A percentile compares a stretch with the other conserved stretches of the same genome.
Evolutionary conservation across 1,284 basidiomycete genomes (phyloP).

Genomic region (Agroathelia rolfsii): DNA sequence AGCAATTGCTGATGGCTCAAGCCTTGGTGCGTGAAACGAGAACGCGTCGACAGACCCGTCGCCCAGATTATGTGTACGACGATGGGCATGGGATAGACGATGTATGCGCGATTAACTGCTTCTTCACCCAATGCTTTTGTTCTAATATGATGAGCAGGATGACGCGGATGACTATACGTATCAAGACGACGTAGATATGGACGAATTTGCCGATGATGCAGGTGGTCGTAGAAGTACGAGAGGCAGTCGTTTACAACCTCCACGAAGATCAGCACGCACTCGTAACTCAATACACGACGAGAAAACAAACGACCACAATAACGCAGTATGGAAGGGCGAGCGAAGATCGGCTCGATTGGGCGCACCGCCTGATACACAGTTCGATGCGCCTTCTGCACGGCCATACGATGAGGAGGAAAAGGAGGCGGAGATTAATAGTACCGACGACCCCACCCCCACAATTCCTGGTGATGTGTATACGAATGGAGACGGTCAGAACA

Average conservation of each 20-base stretch:
- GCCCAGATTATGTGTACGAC: conserved; percentile 70
- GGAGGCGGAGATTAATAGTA: conserved; percentile 47
- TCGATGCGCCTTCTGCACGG: conserved; percentile 48
- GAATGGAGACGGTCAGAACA: conserved; percentile 21
- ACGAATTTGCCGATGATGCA: conserved; percentile 34
- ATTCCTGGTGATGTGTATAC: conserved; percentile 25
- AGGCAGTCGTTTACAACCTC: conserved; percentile 29
- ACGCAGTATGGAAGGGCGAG: conserved; percentile 62
- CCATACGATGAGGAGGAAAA: conserved; percentile 67
- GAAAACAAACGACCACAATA: conserved; percentile 41
- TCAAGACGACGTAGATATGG: conserved; percentile 53
- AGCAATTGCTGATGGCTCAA: conserved; percentile 52
- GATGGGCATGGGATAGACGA: conserved; percentile 55
- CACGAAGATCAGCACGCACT: conserved; percentile 53
- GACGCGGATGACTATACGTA: conserved; percentile 59
- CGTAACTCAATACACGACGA: conserved; percentile 38
- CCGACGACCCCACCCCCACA: conserved; percentile 18
- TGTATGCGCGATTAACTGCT: too few relatives aligned
- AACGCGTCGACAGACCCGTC: conserved; percentile 56
- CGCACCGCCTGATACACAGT: conserved; percentile 36
- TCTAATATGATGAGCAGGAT: too few relatives aligned
- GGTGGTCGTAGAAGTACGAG: conserved; percentile 23
- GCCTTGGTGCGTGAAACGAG: conserved; percentile 69
- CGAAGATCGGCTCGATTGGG: conserved; percentile 62
- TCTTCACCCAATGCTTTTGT: too few relatives aligned